Conservation (phyloP, 1,139 yeast genomes). For the Geotrichum histeridarum region DNA sequence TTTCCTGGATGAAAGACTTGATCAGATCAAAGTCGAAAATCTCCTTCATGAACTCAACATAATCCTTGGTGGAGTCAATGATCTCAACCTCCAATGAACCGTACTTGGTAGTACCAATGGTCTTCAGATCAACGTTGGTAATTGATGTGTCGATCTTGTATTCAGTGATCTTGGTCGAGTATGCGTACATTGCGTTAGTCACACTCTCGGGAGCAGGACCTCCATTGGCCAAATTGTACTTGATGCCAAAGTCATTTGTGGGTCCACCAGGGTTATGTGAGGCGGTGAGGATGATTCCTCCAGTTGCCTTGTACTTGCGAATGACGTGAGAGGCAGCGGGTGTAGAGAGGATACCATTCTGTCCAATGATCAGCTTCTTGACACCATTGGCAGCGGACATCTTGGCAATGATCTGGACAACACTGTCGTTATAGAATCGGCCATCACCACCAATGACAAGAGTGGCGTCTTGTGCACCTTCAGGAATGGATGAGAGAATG, state of each 20-base stretch:
- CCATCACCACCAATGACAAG: conserved; percentile 97
- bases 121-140: conserved; percentile 56
- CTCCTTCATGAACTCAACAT: conserved; percentile 69
- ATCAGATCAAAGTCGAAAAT: conserved; percentile 87
- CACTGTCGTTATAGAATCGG: conserved; percentile 78
- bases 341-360: conserved; percentile 81
- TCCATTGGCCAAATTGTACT: conserved; percentile 90
- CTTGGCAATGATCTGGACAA: conserved; percentile 72
- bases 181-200: conserved; percentile 78
- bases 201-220: conserved; percentile 99
- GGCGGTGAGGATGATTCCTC: conserved; percentile 94
- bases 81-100: conserved; percentile 65
- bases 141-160: conserved; percentile 56
- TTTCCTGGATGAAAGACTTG: conserved; percentile 57
- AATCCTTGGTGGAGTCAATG: conserved; percentile 75
- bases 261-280: conserved; percentile 99
- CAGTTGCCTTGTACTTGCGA: conserved; percentile 73
- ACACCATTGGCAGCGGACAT: conserved; percentile 93
- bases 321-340: conserved; percentile 95
- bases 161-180: conserved; percentile 52
- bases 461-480: conserved; percentile 68
- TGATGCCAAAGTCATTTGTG: conserved; percentile 84
- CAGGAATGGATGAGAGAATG: conserved; percentile 80
- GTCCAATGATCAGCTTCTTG: conserved; percentile 76
- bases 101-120: conserved; percentile 47